These are phyloP conservation scores for Gentiana macrophylla DNA, from an alignment of 257 asterid species.

Conservation along the genomic window DNA sequence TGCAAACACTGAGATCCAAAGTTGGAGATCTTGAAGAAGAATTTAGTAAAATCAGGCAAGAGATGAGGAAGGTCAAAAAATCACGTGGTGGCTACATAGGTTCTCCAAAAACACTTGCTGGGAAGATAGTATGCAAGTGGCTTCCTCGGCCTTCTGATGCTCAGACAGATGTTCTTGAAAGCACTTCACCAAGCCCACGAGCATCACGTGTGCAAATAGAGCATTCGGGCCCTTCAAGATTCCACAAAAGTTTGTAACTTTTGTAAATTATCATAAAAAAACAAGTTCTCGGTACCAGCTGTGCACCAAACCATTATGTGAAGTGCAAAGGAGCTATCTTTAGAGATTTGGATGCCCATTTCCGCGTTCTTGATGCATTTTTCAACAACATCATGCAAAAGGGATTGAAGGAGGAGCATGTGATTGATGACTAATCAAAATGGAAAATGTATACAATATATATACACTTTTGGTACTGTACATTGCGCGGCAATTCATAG, in stretches of 20 bases:
- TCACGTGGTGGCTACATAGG: slow-evolving; percentile 41
- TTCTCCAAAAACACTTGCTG: slow-evolving; percentile 48
- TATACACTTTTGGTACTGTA: no score
- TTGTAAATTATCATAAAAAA: slow-evolving; percentile 16
- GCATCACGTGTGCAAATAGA: slow-evolving; percentile 47
- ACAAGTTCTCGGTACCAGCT: no score
- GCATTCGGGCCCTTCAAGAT: slow-evolving; percentile 29
- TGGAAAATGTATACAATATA: no score
- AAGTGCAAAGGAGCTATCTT: no score
- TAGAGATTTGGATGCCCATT: no score
- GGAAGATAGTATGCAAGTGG: slow-evolving; percentile 42
- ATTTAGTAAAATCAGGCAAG: slow-evolving; percentile 62
- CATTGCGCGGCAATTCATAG: no score
- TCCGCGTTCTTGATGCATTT: no score
- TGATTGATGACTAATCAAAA: no score
- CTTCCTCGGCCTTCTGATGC: slow-evolving; percentile 50
- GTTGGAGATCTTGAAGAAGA: slow-evolving; percentile 90
- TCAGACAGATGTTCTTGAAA: slow-evolving; percentile 41
- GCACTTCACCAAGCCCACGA: slow-evolving; percentile 53
- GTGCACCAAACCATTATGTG: no score
- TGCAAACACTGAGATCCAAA: slow-evolving; percentile 78
- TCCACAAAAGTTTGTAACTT: slow-evolving; percentile 52
- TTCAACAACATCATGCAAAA: no score
- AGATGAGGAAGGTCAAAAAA: slow-evolving; percentile 71
- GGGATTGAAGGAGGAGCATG: no score